Base-by-base conservation (phyloP, 2,329 filamentous ascomycete genomes). In the Exophiala oligosperma region DNA sequence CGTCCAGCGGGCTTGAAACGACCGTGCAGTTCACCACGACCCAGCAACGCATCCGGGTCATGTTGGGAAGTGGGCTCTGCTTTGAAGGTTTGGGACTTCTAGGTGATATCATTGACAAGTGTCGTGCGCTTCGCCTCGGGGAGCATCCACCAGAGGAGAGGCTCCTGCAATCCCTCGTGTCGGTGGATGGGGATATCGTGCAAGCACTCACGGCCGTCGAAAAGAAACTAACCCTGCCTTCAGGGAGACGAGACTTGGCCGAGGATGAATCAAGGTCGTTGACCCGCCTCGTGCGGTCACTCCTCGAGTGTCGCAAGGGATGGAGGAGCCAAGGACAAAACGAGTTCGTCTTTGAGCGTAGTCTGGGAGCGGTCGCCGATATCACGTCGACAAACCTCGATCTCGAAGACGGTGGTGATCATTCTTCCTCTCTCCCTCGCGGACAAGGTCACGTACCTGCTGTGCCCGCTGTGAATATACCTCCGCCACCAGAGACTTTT, bases 171-270 rank as follows among this genome's bases (percentile, higher is more conserved):
- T 64, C 67, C 44, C 53, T 75, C 5, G 68, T 67, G 1, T 61
- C 65, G 2, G 61, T 75, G 14, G 74, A 76, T 65, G 73, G 70
- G 1, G 71, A 74, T 43, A 66, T 74, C 38, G 69, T 75, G 12
- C 73, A 74, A 61, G 65, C 71, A 6, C 61, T 72, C 29, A 75
- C 73, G 3, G 73, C 71, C 1, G 64, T 74, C 4, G 70, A 74
- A 55, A 74, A 74, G 56, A 63, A 56, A 5, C 54, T 71, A 38
- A 57, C 66, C 12, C 54, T 60, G 1, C 49, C 63, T 9, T 61
- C 64, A 0, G 68, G 70, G 23, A 46, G 54, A 2, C 51, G 66
- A 21, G 41, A 63, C 1, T 38, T 67, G 8, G 57, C 62, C n/a
- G 50, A 61, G 0, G 60, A 65, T 8, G 64, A 64, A 54, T 48